Base-by-base conservation (phyloP, 202 grass and related monocot genomes). In the Hordeum pubiflorum region DNA sequence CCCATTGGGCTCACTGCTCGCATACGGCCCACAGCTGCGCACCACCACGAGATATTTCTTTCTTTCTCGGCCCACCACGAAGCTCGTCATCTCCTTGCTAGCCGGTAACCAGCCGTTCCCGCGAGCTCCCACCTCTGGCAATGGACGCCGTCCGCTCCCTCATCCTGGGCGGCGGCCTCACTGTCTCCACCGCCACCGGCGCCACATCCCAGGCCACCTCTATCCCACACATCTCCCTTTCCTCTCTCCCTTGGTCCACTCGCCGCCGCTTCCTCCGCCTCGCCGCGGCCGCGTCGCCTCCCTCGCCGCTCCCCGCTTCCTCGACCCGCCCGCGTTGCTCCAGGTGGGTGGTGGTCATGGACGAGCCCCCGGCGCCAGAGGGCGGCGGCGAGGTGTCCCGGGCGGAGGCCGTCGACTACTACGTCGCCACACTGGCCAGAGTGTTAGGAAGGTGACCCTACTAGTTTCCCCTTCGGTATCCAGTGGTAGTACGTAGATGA, bases 341-440 rank as follows among this genome's bases (percentile, higher is more conserved):
- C 43, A 75, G 74, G 77, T 95, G 92, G 95, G 21, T 82, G 8
- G 90, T 95, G 74, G 78, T 79, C 63, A 88, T 95, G 88, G 85
- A 91, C 57, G 85, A 38, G 1, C 90, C 86, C 15, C 58, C 82
- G 0, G 37, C 5, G 1, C 73, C 75, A 0, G 34, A 37, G 12
- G 78, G 82, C 34, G 72, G 65, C 48, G 75, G 48, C 17, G 56
- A 68, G 52, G 68, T 78, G 67, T 91, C 90, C 48, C 89, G 78
- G 27, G 76, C 76, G 79, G 90, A 95, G 69, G 84, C 93, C 37
- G 74, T 93, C 18, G 90, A 91, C 76, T 93, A 95, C 44, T 94
- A 93, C 73, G 95, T 91, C 48, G 77, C 78, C 63, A 85, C 79
- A 54, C 77, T 95, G 18, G 80, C 90, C 5, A 83, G 39, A 68